A percentile compares a stretch with the other conserved stretches of the same genome.
phyloP scores from a whole-genome alignment of 345 rosid species.

The Rhizophora mangle region DNA sequence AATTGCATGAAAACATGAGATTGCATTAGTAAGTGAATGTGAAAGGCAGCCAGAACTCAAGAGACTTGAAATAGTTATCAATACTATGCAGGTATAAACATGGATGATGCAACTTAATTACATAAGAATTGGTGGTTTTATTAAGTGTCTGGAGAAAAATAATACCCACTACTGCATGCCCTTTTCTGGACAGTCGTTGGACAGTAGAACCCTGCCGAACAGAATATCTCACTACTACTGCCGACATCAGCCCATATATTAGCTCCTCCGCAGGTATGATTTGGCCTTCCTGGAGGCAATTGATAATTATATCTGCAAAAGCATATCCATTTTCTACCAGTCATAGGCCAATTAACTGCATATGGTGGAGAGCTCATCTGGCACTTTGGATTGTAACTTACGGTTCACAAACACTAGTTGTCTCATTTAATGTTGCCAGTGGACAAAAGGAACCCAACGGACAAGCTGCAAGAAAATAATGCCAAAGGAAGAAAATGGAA shows the following conservation, averaged over 20 bases:
- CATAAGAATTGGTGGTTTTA: not conserved
- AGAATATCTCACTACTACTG: conserved; percentile 70
- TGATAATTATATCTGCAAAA: conserved; percentile 75
- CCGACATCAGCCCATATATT: conserved; percentile 81
- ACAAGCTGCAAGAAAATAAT: conserved; percentile 49
- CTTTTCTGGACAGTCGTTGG: conserved; percentile 55
- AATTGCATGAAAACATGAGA: conserved; percentile 21
- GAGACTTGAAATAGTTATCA: not conserved
- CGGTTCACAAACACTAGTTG: conserved; percentile 68
- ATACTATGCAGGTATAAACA: not conserved
- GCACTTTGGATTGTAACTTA: conserved; percentile 31
- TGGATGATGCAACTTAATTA: not conserved
- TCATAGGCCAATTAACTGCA: not conserved
- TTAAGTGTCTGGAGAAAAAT: conserved; percentile 35
- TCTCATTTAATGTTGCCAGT: conserved; percentile 41
- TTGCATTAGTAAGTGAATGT: conserved; percentile 18
- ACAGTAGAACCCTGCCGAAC: conserved; percentile 83
- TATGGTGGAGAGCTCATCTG: conserved; percentile 1
- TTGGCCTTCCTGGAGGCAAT: conserved; percentile 59
- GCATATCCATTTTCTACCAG: conserved; percentile 1
- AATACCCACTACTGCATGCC: conserved; percentile 84
- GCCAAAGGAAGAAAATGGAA: conserved; percentile 7
- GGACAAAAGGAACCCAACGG: conserved; percentile 70
- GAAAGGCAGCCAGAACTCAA: conserved; percentile 7
- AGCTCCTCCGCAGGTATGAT: conserved; percentile 95